Base-by-base conservation (phyloP, 1,284 basidiomycete species). In the Ustilago shanxiensis region DNA sequence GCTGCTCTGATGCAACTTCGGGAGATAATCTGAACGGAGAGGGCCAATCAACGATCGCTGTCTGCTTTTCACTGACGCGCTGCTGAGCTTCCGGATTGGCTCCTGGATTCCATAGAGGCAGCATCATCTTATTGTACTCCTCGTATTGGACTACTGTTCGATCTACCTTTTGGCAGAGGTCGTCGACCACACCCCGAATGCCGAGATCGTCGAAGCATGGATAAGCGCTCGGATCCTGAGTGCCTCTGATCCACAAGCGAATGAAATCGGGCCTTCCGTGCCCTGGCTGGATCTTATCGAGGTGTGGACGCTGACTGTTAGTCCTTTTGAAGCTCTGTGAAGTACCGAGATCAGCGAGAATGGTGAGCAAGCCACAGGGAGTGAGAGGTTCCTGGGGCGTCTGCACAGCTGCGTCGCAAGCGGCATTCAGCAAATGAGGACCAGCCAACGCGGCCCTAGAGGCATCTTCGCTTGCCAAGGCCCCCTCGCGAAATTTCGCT, bases 401-500 rank as follows among this genome's bases (percentile, higher is more conserved):
- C 11, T 53, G 29, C 11, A 4, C 51, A 20, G 18, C 33, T 29
- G 51, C 51, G 10, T 28, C 3, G 51, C 33, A 37, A 53, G 26
- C 31, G 10, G 37, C 26, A 10, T 11, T 14, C 31, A 37, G n/a
- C 33, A 35, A 35, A 2, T 18, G 29, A n/a, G 33, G n/a, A 20
- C 33, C 31, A 20, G 22, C 51, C n/a, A 35, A 22, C 37, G 13
- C 33, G 18, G 33, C 51, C 20, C 16, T 20, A 14, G 20, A 20
- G 14, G 37, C 13, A 0, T 41, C 51, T 2, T 24, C 5, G 51
- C 16, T 3, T 53, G 31, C n/a, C 10, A 33, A 22, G 11, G 29
- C 4, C 39, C 37, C 39, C 6, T n/a, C 37, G 13, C 37, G 37
- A 41, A 41, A 41, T n/a, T 65, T 65, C 9, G 49, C 54, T 9